A percentile compares a stretch with the other conserved stretches of the same genome.
Evolutionary conservation across 768 basidiomycete species (phyloP).

Genomic region (Podaxis carcinomalis): DNA sequence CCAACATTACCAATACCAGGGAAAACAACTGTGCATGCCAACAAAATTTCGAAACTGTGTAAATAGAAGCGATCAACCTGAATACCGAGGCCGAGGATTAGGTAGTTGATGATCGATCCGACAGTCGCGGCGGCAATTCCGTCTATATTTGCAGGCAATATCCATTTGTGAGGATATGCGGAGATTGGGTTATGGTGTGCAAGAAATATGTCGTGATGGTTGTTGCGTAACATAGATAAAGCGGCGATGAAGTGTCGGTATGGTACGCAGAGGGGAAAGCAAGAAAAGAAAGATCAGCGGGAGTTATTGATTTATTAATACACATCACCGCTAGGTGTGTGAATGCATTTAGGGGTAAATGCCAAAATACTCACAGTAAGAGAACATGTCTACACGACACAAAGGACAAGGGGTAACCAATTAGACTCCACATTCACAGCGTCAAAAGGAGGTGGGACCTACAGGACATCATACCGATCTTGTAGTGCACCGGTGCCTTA

Average conservation of each 20-base stretch:
- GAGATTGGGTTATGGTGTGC: background rate
- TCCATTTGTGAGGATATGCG: background rate
- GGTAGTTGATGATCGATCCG: conserved; percentile 68
- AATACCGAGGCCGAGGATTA: conserved; percentile 66
- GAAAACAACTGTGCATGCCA: conserved; percentile 77
- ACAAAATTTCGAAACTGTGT: conserved; percentile 76
- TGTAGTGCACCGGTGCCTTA: conserved; percentile 72
- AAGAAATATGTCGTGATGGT: background rate
- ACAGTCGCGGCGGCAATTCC: conserved; percentile 68
- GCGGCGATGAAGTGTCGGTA: background rate
- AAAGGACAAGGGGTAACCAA: background rate
- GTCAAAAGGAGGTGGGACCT: conserved; percentile 18
- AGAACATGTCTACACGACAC: conserved; percentile 39
- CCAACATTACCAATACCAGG: conserved; percentile 72
- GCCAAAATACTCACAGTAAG: conserved; percentile 31
- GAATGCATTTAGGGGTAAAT: conserved; percentile 7
- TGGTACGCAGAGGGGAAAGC: background rate
- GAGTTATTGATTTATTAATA: background rate
- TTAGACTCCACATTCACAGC: background rate
- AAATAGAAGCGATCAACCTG: conserved; percentile 72
- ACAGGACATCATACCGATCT: conserved; percentile 77
- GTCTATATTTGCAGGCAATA: conserved; percentile 24
- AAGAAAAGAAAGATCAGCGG: background rate
- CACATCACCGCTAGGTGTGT: background rate
- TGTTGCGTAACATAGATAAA: background rate